Evolutionary conservation across 192 early-diverging fungal species (phyloP).

Genomic region (Dissophora ornata): DNA sequence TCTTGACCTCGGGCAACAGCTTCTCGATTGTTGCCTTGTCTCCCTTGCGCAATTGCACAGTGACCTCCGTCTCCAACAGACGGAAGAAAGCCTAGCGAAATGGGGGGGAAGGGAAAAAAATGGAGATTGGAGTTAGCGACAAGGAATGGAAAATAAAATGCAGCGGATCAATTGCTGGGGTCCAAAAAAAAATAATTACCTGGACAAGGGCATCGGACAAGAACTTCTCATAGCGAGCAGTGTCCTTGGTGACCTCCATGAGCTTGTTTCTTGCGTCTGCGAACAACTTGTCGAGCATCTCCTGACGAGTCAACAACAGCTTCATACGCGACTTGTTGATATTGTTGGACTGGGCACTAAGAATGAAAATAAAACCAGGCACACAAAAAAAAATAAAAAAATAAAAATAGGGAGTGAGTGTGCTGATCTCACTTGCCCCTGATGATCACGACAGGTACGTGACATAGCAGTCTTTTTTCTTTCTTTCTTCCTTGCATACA

Average conservation of each 20-base stretch:
- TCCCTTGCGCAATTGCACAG: slow-evolving; percentile 74
- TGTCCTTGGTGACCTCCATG: slow-evolving; percentile 65
- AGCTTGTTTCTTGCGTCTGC: slow-evolving; percentile 75
- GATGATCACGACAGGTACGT: background rate
- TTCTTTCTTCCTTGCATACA: slow-evolving; percentile 69
- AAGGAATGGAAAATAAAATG: too few species aligned
- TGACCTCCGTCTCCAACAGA: slow-evolving; percentile 85
- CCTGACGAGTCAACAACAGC: slow-evolving; percentile 89
- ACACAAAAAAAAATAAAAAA: too few species aligned
- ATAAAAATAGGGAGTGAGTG: slow-evolving; percentile 1
- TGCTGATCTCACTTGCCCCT: background rate
- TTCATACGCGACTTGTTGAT: slow-evolving; percentile 96
- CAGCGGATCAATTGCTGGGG: too few species aligned
- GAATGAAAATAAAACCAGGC: too few species aligned
- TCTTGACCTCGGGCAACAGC: slow-evolving; percentile 62
- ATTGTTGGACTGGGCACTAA: slow-evolving; percentile 90
- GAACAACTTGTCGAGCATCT: slow-evolving; percentile 86
- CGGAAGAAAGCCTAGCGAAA: slow-evolving; percentile 74
- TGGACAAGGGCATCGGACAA: slow-evolving; percentile 82
- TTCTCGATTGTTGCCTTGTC: slow-evolving; percentile 74
- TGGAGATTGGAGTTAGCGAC: background rate
- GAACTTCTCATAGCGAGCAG: slow-evolving; percentile 70
- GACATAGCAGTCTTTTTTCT: too few species aligned
- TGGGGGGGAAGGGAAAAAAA: background rate
- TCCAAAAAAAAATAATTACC: slow-evolving; percentile 54